Conservation (phyloP, 129 eudicot genomes). For the Chrysanthemum makinoi region DNA sequence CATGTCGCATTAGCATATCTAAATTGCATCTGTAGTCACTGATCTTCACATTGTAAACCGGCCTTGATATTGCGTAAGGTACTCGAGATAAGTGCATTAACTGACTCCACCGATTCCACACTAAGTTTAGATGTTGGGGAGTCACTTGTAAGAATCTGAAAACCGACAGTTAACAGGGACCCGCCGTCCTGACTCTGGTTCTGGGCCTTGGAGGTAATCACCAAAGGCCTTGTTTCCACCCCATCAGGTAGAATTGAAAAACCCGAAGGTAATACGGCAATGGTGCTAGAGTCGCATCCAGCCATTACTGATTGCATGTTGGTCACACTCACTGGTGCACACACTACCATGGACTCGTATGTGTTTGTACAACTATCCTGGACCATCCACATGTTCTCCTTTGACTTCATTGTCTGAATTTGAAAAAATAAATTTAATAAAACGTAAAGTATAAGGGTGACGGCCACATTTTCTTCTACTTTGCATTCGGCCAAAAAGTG, state of each 20-base stretch:
- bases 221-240: conserved; percentile 70
- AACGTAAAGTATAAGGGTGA: background rate
- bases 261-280: conserved; percentile 81
- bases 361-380: conserved; percentile 81
- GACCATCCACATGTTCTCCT: conserved; percentile 77
- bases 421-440: background rate
- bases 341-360: conserved; percentile 78
- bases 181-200: conserved; percentile 66
- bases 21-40: conserved; percentile 28
- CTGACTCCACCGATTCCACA: conserved; percentile 75
- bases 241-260: conserved; percentile 95
- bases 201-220: conserved; percentile 58
- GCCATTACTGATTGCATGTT: conserved; percentile 80
- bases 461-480: background rate
- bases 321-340: conserved; percentile 63
- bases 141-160: conserved; percentile 71
- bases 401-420: conserved; percentile 60
- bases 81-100: conserved; percentile 65
- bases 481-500: background rate
- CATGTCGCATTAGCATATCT: conserved; percentile 15
- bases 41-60: conserved; percentile 77
- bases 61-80: conserved; percentile 73
- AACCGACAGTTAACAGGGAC: conserved; percentile 72
- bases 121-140: conserved; percentile 58
- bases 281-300: conserved; percentile 84